Evolutionary conservation across 1,139 yeast genomes (phyloP), one percentile per base, ranked within the genome.

Genomic region (Arxiozyma slooffiae): DNA sequence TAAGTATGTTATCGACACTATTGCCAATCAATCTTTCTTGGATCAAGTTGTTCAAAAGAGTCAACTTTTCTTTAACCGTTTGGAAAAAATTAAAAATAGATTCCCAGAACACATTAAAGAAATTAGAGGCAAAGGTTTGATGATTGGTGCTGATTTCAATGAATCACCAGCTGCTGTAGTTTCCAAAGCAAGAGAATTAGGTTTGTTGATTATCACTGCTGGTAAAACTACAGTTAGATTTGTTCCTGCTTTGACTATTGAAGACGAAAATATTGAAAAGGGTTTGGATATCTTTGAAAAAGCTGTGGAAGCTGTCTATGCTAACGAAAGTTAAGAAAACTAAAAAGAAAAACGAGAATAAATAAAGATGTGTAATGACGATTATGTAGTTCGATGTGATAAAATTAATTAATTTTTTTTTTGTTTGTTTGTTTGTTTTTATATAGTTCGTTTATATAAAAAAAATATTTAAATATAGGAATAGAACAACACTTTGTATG

Each of bases 191-290:
- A 78, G 94, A 63, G 85, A 86, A 48, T 71, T 80, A 54, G 97
- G 97, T 1, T 72, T 92, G 54, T 71, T 92, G 55, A 78, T 89
- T 30, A 85, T 92, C 52, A 84, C 95, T 43, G 96, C 97, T 16
- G 98, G 97, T 49, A 81, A 83, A 63, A 89, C 89, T 64, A 92
- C 94, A 6, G 71, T 92, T 48, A 79, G 98, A 69, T 75, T 92
- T 54, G 94, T 92, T 22, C 98, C 98, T 22, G 95, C 98, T 4
- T 76, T 92, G 65, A 89, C 85, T 59, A 88, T 89, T 55, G 84
- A 82, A 34, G 80, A 82, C 50, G 81, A 79, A 26, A 78, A 77
- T 44, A 79, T 88, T 48, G 74, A 74, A 41, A 78, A 79, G 57
- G 98, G 97, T 23, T 69, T 90, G 51, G 75, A 72, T 18, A 78